Conservation (phyloP, 257 asterid genomes). For the Penstemon davidsonii region DNA sequence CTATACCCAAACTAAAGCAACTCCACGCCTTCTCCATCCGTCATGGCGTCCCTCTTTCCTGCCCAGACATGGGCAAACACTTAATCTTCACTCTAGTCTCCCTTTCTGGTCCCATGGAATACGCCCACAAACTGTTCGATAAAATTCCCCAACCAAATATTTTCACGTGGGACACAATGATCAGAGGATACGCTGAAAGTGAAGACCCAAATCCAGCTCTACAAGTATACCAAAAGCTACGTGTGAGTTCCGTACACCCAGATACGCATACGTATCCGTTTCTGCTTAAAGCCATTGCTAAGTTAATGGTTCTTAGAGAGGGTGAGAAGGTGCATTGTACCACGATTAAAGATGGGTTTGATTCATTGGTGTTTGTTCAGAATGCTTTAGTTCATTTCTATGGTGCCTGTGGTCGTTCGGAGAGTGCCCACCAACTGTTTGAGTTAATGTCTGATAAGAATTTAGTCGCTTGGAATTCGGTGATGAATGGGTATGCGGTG, state of each 20-base stretch:
- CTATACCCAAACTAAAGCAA: conserved; percentile 55
- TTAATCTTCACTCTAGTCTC: conserved; percentile 57
- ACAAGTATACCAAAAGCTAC: conserved; percentile 45
- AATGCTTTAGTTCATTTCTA: conserved; percentile 76
- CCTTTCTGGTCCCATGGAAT: conserved; percentile 64
- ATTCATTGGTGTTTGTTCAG: conserved; percentile 68
- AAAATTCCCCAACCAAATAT: conserved; percentile 56
- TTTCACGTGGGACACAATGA: conserved; percentile 79
- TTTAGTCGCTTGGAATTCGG: conserved; percentile 81
- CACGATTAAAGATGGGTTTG: conserved; percentile 63
- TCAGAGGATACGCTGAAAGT: conserved; percentile 86
- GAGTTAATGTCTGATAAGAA: conserved; percentile 57
- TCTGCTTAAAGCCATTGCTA: conserved; percentile 71
- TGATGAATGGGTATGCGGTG: conserved; percentile 61
- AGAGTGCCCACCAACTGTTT: conserved; percentile 61
- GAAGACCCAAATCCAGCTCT: conserved; percentile 65
- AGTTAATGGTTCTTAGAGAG: conserved; percentile 46
- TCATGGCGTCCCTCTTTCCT: conserved; percentile 53
- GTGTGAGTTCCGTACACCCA: conserved; percentile 37
- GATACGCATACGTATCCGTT: conserved; percentile 83
- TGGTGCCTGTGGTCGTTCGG: conserved; percentile 61
- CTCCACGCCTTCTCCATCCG: conserved; percentile 75
- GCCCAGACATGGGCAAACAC: conserved; percentile 66
- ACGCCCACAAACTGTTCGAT: conserved; percentile 59
- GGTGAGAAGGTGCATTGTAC: conserved; percentile 73